These are phyloP conservation scores for Starmera amethionina DNA, from an alignment of 805 yeast genomes.

Conservation along the genomic window DNA sequence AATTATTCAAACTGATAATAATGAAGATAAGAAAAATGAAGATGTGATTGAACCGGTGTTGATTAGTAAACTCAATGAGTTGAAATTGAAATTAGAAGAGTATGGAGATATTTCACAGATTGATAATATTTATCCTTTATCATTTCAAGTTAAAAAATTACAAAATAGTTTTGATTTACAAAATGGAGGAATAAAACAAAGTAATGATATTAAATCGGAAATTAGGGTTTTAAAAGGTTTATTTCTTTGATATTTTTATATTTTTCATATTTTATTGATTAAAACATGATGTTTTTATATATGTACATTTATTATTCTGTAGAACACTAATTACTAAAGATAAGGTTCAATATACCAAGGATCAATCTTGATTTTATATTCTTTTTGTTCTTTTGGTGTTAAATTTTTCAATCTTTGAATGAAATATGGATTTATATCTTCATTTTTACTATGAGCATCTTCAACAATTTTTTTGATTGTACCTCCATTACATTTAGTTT, in stretches of 20 bases:
- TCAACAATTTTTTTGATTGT: no score
- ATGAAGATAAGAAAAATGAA: neutral
- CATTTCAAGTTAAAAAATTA: conserved; percentile 20
- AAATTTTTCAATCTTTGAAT: no score
- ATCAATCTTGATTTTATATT: no score
- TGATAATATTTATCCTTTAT: conserved; percentile 16
- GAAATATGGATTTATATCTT: no score
- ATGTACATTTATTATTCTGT: neutral
- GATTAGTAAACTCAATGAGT: conserved; percentile 15
- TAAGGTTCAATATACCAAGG: neutral
- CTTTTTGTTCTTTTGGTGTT: no score
- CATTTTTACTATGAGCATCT: no score
- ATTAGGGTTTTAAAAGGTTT: conserved; percentile 32
- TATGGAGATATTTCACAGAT: conserved; percentile 10
- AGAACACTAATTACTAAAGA: neutral
- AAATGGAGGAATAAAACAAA: conserved; percentile 2
- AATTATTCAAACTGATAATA: conserved; percentile 16
- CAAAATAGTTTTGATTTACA: conserved; percentile 16
- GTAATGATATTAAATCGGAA: conserved; percentile 16
- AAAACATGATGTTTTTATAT: neutral
- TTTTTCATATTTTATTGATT: no score
- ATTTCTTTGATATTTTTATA: conserved; percentile 17
- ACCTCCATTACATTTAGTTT: no score
- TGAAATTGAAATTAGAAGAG: conserved; percentile 21
- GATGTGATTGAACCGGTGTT: no score